These are phyloP conservation scores for Protea cynaroides DNA, from an alignment of 164 flowering plant genomes.

Conservation along the genomic window DNA sequence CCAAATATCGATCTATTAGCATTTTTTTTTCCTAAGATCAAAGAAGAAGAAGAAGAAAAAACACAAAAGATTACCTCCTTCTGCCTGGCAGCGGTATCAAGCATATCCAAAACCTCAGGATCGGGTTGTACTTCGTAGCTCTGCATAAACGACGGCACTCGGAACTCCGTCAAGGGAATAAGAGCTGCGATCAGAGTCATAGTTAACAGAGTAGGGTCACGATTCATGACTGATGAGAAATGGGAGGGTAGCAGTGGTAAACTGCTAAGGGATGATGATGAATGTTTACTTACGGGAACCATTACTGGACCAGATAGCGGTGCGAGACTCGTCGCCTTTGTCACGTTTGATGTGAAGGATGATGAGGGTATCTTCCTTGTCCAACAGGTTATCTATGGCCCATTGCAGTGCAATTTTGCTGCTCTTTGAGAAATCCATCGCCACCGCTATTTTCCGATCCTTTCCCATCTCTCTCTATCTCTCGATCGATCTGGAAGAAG, in stretches of 20 bases:
- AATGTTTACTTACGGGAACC: slow-evolving; percentile 48
- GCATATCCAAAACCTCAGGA: slow-evolving; percentile 47
- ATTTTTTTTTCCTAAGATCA: too few species aligned
- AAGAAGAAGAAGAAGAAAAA: too few species aligned
- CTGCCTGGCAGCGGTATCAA: slow-evolving; percentile 44
- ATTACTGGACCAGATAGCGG: slow-evolving; percentile 42
- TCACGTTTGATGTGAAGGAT: slow-evolving; percentile 33
- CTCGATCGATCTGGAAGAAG: not conserved
- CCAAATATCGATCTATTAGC: too few species aligned
- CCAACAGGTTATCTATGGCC: slow-evolving; percentile 38
- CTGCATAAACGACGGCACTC: slow-evolving; percentile 39
- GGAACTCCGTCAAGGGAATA: slow-evolving; percentile 56
- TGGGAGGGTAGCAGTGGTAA: not conserved
- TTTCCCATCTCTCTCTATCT: slow-evolving; percentile 17
- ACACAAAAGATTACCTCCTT: slow-evolving; percentile 5
- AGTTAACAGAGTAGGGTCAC: not conserved
- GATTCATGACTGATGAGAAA: not conserved
- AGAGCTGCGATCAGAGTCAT: slow-evolving; percentile 32
- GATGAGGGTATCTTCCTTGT: slow-evolving; percentile 33
- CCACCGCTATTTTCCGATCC: slow-evolving; percentile 42
- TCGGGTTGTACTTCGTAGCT: slow-evolving; percentile 42
- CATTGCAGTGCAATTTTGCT: slow-evolving; percentile 49
- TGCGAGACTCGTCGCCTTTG: slow-evolving; percentile 28
- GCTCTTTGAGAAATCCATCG: slow-evolving; percentile 49
- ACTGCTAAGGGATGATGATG: not conserved